phyloP scores from a whole-genome alignment of 345 rosid species.

The Pistacia atlantica region DNA sequence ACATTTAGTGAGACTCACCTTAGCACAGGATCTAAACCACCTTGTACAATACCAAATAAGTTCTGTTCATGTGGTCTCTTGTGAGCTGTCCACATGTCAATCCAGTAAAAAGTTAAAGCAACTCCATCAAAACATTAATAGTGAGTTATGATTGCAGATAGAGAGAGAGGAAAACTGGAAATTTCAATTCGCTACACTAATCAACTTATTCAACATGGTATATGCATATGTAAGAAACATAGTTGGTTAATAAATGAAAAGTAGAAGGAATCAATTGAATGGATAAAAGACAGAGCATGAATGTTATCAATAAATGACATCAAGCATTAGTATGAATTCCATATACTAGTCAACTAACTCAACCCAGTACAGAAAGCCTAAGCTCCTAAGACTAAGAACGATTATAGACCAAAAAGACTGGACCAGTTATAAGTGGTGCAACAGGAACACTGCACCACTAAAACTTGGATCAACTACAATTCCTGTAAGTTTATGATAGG shows the following conservation, averaged over 20 bases:
- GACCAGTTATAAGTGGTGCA: background rate
- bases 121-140: constrained; percentile 14
- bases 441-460: constrained; percentile 5
- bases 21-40: constrained; percentile 70
- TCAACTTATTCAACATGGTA: background rate
- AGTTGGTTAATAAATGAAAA: background rate
- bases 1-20: constrained; percentile 44
- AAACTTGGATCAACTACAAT: background rate
- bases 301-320: background rate
- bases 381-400: constrained; percentile 6
- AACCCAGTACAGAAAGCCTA: constrained; percentile 2
- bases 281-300: background rate
- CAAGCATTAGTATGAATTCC: background rate
- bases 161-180: background rate
- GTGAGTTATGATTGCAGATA: background rate
- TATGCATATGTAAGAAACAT: background rate
- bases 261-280: constrained; percentile 3
- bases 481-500: background rate
- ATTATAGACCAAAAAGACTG: constrained; percentile 3
- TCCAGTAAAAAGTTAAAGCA: constrained; percentile 3
- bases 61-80: constrained; percentile 72
- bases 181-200: background rate
- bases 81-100: constrained; percentile 55
- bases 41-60: constrained; percentile 83
- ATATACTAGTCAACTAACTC: background rate